Evolutionary conservation across 306 rosid species (phyloP).

Genomic region (Sesbania bispinosa): DNA sequence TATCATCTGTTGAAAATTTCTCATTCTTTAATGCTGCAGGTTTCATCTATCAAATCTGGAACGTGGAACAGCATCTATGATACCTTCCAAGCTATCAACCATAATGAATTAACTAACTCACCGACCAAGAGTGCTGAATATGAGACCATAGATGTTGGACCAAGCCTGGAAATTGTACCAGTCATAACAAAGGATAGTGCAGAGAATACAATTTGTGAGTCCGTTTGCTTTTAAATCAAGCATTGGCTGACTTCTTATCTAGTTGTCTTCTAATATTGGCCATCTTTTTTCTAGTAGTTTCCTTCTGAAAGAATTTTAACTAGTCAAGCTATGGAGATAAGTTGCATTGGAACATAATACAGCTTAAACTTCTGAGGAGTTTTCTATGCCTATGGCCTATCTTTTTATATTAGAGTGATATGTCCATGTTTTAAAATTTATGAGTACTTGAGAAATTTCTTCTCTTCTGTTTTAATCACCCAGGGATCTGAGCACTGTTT

Average conservation of each 20-base stretch:
- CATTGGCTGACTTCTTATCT: constrained; percentile 12
- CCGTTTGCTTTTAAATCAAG: constrained; percentile 4
- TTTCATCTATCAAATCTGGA: constrained; percentile 73
- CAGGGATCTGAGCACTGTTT: neutral
- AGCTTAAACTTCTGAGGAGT: neutral
- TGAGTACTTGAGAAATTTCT: neutral
- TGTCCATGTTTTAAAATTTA: neutral
- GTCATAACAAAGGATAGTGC: constrained; percentile 16
- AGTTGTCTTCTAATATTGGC: neutral
- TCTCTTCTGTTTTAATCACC: constrained; percentile 6
- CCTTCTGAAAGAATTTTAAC: neutral
- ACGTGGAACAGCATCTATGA: constrained; percentile 87
- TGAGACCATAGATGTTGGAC: constrained; percentile 66
- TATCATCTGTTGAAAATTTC: neutral
- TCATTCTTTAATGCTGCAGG: constrained; percentile 44
- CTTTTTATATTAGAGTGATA: neutral
- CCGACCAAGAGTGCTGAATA: constrained; percentile 36
- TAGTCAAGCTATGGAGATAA: neutral
- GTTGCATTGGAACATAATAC: neutral
- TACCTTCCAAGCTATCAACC: constrained; percentile 55
- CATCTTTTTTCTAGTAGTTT: neutral
- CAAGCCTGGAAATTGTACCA: constrained; percentile 36
- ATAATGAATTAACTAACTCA: constrained; percentile 39
- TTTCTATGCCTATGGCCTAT: neutral
- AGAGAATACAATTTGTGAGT: constrained; percentile 49